phyloP scores from a whole-genome alignment of 2,329 filamentous ascomycete genomes.

The Teratosphaeria nubilosa region DNA sequence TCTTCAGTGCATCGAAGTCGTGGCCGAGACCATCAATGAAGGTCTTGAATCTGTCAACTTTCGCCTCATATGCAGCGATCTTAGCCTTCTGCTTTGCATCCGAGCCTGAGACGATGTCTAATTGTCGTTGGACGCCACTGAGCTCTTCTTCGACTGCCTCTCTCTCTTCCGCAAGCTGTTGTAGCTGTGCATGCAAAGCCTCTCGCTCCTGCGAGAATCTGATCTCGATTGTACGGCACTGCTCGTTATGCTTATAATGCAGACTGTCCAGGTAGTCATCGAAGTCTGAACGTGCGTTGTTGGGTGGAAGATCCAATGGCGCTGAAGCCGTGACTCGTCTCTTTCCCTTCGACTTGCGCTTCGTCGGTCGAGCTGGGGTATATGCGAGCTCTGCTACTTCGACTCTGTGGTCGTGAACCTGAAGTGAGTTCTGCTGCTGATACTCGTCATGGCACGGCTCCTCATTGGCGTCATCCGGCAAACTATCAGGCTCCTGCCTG shows the following conservation, averaged over 20 bases:
- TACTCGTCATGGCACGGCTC: background rate
- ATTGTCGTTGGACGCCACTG: conserved; percentile 5
- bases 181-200: background rate
- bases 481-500: background rate
- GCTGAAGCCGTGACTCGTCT: background rate
- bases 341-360: conserved; percentile 1
- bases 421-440: background rate
- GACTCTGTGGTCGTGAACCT: background rate
- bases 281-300: conserved; percentile 1
- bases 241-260: conserved; percentile 1
- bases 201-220: background rate
- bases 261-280: conserved; percentile 1
- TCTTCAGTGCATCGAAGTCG: conserved; percentile 12
- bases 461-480: background rate
- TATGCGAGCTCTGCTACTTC: background rate
- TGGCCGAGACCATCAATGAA: conserved; percentile 15
- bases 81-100: conserved; percentile 9
- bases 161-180: background rate
- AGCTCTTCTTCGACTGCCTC: conserved; percentile 2
- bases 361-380: background rate
- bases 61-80: conserved; percentile 5
- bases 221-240: background rate
- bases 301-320: background rate
- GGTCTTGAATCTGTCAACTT: conserved; percentile 11
- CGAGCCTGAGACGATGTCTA: background rate